A percentile compares a stretch with the other conserved stretches of the same genome.
Evolutionary conservation across 306 rosid species (phyloP).

Genomic region (Styphnolobium japonicum): DNA sequence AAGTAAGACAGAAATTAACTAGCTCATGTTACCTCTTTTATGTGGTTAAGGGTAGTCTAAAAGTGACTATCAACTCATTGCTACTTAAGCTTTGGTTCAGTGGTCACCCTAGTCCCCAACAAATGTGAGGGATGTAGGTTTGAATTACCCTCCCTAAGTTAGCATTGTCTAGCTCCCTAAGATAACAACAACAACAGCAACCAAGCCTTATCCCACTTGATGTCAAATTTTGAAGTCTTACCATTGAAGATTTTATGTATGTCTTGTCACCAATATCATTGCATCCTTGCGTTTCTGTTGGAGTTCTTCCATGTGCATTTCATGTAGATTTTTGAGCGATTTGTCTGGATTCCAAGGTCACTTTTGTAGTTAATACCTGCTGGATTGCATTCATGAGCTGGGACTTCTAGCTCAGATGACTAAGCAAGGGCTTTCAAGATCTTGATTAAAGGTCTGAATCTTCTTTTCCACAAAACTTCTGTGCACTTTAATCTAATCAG

Average conservation of each 20-base stretch:
- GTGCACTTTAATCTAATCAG: not conserved
- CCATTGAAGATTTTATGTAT: not conserved
- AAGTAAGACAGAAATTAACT: slow-evolving; percentile 1
- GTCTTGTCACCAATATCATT: not conserved
- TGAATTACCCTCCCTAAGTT: not conserved
- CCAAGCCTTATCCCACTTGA: not conserved
- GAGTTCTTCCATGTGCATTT: not conserved
- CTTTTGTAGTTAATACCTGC: not conserved
- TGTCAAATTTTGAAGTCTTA: not conserved
- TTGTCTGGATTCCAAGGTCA: not conserved
- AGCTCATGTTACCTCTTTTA: not conserved
- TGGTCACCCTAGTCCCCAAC: not conserved
- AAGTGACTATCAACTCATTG: not conserved
- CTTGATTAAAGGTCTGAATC: not conserved
- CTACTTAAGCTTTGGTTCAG: not conserved
- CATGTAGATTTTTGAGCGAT: not conserved
- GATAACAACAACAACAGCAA: not conserved
- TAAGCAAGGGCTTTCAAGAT: not conserved
- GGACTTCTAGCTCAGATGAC: not conserved
- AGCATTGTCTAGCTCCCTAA: not conserved
- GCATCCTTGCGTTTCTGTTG: not conserved
- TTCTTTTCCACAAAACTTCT: not conserved
- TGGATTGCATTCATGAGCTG: slow-evolving; percentile 12
- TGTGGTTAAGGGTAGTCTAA: not conserved
- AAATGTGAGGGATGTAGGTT: not conserved